Base-by-base conservation (phyloP, 1,284 basidiomycete genomes). In the Tranzscheliella williamsii region DNA sequence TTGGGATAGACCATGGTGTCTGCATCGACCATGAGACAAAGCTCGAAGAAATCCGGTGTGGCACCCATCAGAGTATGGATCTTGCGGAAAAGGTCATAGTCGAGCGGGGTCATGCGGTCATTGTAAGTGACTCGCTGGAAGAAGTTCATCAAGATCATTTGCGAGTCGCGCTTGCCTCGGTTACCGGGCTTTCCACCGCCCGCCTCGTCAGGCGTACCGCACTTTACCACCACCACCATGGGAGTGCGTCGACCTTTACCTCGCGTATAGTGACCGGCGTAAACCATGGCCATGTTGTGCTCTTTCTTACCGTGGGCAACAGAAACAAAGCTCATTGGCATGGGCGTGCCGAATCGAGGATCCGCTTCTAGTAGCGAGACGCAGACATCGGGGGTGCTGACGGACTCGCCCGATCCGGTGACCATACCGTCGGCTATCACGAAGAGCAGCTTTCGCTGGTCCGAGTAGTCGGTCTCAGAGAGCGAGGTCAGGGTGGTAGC, bases 81-180 rank as follows among this genome's bases (percentile, higher is more conserved):
- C 81, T 98, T 98, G 52, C 94, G 86, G 84, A 99, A 99, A 17
- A 99, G 82, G 79, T 98, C 95, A 76, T 91, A 98, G 78, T 98
- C 95, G 71, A 99, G 84, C 9, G 95, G 95, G 15, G 85, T 85
- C 93, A 98, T 98, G 58, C 92, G 88, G 77, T 98, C 95, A 78
- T 98, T 97, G 81, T 97, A 99, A 12, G 95, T 99, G 71, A 97
- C 92, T 37, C 90, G 87, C 43, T 91, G 93, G 82, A 98, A 96
- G 79, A 99, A 99, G 81, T 96, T 96, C 94, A 99, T 98, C 68
- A 99, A 83, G 72, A 99, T 90, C 72, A 99, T 87, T 78, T 98
- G 95, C 79, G 91, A 93, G 81, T 99, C 95, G 42, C 95, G 89
- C 80, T 99, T 99, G 67, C 95, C 95, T 67, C 95, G 85, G 81